Evolutionary conservation across 192 early-diverging fungal species (phyloP).

Genomic region (Backusella liffmaniae): DNA sequence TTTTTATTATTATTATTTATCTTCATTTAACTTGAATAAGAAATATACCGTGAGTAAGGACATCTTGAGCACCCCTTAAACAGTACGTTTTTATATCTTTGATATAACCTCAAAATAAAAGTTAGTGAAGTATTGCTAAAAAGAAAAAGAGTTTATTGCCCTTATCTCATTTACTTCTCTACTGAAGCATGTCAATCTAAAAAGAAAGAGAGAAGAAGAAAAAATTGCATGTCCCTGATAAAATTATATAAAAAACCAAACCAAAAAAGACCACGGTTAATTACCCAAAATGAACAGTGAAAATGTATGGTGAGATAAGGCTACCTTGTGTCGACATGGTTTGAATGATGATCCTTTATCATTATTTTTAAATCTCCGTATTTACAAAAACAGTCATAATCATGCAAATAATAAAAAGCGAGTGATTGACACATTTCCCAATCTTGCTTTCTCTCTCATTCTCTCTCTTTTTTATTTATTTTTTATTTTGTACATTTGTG

Average conservation of each 20-base stretch:
- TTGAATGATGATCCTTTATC: neutral
- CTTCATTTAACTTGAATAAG: neutral
- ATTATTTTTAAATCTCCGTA: neutral
- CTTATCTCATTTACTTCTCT: neutral
- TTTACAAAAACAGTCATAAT: neutral
- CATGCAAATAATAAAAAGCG: neutral
- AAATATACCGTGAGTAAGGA: neutral
- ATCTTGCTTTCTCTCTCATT: neutral
- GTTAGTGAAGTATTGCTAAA: neutral
- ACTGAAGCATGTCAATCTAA: neutral
- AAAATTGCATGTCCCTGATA: neutral
- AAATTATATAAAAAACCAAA: neutral
- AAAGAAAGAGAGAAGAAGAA: neutral
- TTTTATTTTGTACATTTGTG: neutral
- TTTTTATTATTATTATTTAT: neutral
- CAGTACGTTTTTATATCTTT: neutral
- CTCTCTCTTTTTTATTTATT: neutral
- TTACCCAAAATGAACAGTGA: neutral
- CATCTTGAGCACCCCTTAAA: neutral
- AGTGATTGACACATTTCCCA: neutral
- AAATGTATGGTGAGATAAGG: constrained; percentile 3
- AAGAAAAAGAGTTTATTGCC: neutral
- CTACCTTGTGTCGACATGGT: neutral
- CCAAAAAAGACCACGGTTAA: neutral
- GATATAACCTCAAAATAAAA: too few relatives aligned